phyloP scores from a whole-genome alignment of 768 basidiomycete species.

The Boletales sp. region DNA sequence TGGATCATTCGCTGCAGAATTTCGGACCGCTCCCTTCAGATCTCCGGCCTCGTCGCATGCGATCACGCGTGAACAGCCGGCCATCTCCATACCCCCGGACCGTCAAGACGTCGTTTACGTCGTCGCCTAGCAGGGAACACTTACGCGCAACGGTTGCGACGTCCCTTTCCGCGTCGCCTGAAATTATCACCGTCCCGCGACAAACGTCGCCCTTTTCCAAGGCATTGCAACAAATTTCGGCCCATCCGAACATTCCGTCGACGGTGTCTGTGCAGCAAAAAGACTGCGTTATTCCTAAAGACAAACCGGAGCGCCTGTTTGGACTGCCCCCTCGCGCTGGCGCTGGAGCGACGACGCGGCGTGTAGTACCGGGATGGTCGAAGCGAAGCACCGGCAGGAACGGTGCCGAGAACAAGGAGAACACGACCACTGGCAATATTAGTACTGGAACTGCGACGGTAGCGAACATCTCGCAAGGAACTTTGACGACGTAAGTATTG shows the following conservation, averaged over 20 bases:
- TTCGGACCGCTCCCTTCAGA: conserved; percentile 75
- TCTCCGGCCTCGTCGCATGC: conserved; percentile 55
- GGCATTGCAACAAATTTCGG: conserved; percentile 40
- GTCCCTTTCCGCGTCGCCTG: conserved; percentile 18
- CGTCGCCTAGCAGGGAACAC: conserved; percentile 34
- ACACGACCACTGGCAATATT: conserved; percentile 22
- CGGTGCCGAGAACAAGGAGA: conserved; percentile 56
- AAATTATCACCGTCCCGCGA: conserved; percentile 10
- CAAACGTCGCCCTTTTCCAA: conserved; percentile 22
- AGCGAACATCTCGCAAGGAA: conserved; percentile 30
- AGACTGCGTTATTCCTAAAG: conserved; percentile 23
- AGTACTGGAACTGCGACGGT: background rate
- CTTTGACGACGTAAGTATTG: conserved; percentile 53
- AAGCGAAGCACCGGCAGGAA: conserved; percentile 56
- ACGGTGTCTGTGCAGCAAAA: conserved; percentile 31
- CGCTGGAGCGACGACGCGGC: conserved; percentile 51
- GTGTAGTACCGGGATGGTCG: conserved; percentile 59
- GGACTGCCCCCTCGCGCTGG: conserved; percentile 40
- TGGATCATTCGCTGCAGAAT: conserved; percentile 68
- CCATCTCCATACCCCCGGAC: conserved; percentile 70
- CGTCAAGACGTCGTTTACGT: conserved; percentile 43
- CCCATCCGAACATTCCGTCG: conserved; percentile 40
- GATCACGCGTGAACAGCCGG: conserved; percentile 68
- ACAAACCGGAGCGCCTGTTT: conserved; percentile 27
- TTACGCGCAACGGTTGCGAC: conserved; percentile 22